Conservation (phyloP, 768 basidiomycete genomes). For the Lactarius pseudohatsudake region DNA sequence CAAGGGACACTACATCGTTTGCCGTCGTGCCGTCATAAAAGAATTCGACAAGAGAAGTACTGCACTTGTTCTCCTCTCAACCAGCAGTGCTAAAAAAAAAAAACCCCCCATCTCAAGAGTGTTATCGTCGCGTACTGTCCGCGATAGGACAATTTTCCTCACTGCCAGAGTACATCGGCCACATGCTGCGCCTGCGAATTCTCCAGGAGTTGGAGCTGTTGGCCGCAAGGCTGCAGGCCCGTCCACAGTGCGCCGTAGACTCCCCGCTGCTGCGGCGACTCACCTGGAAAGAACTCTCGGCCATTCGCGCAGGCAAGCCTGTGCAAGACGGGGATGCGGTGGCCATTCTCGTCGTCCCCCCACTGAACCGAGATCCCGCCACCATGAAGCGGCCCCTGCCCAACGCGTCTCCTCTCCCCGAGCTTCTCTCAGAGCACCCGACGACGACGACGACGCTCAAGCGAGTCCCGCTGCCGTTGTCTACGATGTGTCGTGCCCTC, state of each 20-base stretch:
- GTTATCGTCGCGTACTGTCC: constrained; percentile 24
- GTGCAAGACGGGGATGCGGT: constrained; percentile 55
- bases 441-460: neutral
- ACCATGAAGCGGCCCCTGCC: constrained; percentile 45
- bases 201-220: constrained; percentile 74
- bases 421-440: neutral
- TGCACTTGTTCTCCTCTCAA: neutral
- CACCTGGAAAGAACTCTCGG: constrained; percentile 58
- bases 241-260: constrained; percentile 31
- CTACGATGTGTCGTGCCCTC: constrained; percentile 33
- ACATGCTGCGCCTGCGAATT: constrained; percentile 69
- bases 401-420: constrained; percentile 15
- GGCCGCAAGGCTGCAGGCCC: constrained; percentile 42
- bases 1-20: constrained; percentile 54
- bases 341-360: constrained; percentile 70
- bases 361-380: constrained; percentile 53
- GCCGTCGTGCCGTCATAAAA: constrained; percentile 53
- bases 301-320: constrained; percentile 45
- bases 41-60: constrained; percentile 42
- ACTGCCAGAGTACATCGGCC: constrained; percentile 55
- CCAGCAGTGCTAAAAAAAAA: neutral
- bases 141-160: constrained; percentile 42
- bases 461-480: constrained; percentile 33
- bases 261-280: constrained; percentile 57
- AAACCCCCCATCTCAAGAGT: constrained; percentile 8